Percentiles rank a stretch among this genome's conserved stretches.
phyloP scores from a whole-genome alignment of 441 rosid genomes.

The Erysimum cheiri region DNA sequence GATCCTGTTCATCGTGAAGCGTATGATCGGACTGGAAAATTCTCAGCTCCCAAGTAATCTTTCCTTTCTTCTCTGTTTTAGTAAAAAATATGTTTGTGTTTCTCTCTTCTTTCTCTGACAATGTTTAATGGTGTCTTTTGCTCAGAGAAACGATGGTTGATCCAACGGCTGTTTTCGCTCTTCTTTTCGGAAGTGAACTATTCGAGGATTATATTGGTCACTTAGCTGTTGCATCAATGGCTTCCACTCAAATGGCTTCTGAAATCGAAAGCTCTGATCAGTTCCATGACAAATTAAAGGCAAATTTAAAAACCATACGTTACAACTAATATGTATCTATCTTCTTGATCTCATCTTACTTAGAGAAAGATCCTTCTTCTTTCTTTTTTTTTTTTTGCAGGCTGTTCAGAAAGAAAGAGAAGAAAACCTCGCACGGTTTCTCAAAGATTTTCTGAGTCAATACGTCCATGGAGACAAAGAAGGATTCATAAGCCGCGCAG shows the following conservation, averaged over 20 bases:
- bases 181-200: slow-evolving; percentile 93
- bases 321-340: neutral
- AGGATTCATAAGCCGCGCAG: slow-evolving; percentile 70
- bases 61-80: neutral
- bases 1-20: slow-evolving; percentile 84
- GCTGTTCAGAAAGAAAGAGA: slow-evolving; percentile 90
- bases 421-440: slow-evolving; percentile 75
- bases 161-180: slow-evolving; percentile 87
- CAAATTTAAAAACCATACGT: slow-evolving; percentile 35
- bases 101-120: slow-evolving; percentile 13
- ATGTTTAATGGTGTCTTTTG: slow-evolving; percentile 7
- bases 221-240: slow-evolving; percentile 90
- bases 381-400: slow-evolving; percentile 38
- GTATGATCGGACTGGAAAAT: slow-evolving; percentile 76
- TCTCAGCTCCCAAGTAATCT: slow-evolving; percentile 65
- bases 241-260: slow-evolving; percentile 67
- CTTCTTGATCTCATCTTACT: slow-evolving; percentile 19
- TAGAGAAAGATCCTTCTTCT: neutral
- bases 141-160: slow-evolving; percentile 88
- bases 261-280: slow-evolving; percentile 67
- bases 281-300: slow-evolving; percentile 78
- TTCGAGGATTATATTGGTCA: slow-evolving; percentile 94
- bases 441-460: slow-evolving; percentile 67
- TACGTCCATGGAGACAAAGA: slow-evolving; percentile 78
- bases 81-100: neutral